These are phyloP conservation scores for Chromera velia DNA, from an alignment of 73 alveolate genomes.

Conservation along the genomic window DNA sequence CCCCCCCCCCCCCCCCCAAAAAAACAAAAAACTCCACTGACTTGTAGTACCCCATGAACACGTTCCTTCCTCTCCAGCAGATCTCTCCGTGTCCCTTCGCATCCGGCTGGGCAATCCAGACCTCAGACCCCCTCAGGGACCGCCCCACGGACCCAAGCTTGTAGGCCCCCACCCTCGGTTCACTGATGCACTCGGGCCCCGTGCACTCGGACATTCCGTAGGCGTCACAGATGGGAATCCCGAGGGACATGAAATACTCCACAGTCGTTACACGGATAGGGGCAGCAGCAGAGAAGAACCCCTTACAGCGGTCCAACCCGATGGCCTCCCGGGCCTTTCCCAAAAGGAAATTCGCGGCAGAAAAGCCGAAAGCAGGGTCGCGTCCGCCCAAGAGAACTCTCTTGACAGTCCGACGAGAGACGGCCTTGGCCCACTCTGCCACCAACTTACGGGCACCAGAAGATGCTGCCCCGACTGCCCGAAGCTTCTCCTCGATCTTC, in stretches of 20 bases:
- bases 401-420: conserved; percentile 1
- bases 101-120: conserved; percentile 44
- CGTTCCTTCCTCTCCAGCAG: conserved; percentile 82
- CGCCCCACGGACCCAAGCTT: conserved; percentile 51
- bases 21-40: no score
- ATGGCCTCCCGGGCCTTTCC: conserved; percentile 26
- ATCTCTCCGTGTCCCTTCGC: conserved; percentile 81
- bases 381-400: no score
- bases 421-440: conserved; percentile 22
- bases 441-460: conserved; percentile 5
- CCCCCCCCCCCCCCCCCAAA: no score
- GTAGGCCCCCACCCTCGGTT: no score
- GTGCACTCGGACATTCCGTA: conserved; percentile 61
- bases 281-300: conserved; percentile 51
- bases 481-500: conserved; percentile 67
- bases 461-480: conserved; percentile 54
- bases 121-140: conserved; percentile 47
- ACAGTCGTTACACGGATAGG: conserved; percentile 40
- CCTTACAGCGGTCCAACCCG: conserved; percentile 45
- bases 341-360: no score
- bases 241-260: conserved; percentile 51
- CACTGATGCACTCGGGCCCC: no score
- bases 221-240: conserved; percentile 38
- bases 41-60: conserved; percentile 85
- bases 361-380: no score